Evolutionary conservation across 176 grass and related monocot genomes (phyloP).

Genomic region (Phyllostachys edulis): DNA sequence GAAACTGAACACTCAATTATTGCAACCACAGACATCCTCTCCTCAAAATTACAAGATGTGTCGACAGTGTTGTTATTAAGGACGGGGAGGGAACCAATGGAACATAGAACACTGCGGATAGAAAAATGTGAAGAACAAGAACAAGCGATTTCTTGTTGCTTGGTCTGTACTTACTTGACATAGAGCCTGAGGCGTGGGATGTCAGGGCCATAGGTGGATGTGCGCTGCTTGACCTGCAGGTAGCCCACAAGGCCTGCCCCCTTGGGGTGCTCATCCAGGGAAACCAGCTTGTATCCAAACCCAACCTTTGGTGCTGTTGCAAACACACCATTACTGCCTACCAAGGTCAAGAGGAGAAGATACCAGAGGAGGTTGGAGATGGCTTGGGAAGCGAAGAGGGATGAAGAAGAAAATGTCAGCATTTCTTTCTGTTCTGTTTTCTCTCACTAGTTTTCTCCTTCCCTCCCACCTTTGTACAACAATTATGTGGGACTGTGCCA

Average conservation of each 20-base stretch:
- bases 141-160: not conserved
- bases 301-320: conserved; percentile 37
- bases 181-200: conserved; percentile 84
- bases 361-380: conserved; percentile 22
- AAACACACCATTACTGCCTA: conserved; percentile 2
- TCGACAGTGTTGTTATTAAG: not conserved
- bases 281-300: conserved; percentile 69
- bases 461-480: conserved; percentile 25
- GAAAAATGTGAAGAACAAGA: not conserved
- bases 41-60: not conserved
- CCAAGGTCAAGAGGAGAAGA: conserved; percentile 32
- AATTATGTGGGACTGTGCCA: not conserved
- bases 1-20: not conserved
- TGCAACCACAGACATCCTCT: conserved; percentile 27
- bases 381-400: not conserved
- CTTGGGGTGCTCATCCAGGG: conserved; percentile 53
- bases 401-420: not conserved
- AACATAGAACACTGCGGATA: not conserved
- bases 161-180: conserved; percentile 63
- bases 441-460: not conserved
- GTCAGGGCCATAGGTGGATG: conserved; percentile 81
- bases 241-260: conserved; percentile 61
- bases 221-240: conserved; percentile 63
- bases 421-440: conserved; percentile 24
- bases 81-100: not conserved